Conservation (phyloP, 2,329 filamentous ascomycete species). For the Xylariaceae sp. region DNA sequence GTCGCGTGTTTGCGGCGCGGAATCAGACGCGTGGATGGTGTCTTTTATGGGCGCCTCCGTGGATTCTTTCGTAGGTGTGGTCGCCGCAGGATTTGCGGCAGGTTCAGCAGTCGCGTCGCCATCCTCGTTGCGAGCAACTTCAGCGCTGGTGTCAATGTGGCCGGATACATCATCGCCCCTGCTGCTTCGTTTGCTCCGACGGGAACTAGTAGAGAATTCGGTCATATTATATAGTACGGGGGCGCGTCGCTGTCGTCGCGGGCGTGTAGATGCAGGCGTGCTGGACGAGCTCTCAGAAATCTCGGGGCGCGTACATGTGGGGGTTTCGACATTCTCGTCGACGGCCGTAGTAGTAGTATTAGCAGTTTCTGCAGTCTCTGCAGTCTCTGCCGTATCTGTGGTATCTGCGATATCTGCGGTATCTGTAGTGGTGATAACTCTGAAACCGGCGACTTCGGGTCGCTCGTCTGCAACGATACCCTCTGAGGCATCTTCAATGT, state of each 20-base stretch:
- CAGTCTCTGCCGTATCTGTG: neutral
- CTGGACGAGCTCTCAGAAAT: constrained; percentile 20
- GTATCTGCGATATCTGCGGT: neutral
- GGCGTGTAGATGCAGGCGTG: constrained; percentile 38
- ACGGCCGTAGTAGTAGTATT: neutral
- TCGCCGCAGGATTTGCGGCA: constrained; percentile 4
- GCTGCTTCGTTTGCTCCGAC: constrained; percentile 51
- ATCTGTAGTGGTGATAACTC: constrained; percentile 23
- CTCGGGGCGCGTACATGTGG: constrained; percentile 5
- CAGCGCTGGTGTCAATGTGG: constrained; percentile 43
- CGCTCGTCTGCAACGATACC: constrained; percentile 22
- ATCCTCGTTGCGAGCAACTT: constrained; percentile 28
- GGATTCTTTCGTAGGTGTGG: constrained; percentile 22
- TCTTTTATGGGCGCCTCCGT: constrained; percentile 39
- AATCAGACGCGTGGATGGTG: constrained; percentile 42
- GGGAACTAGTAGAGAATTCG: constrained; percentile 55
- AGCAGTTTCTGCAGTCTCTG: neutral
- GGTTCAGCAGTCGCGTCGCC: constrained; percentile 24
- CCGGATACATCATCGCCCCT: constrained; percentile 45
- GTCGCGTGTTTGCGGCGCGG: constrained; percentile 39
- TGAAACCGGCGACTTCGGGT: constrained; percentile 25
- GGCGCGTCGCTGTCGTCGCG: constrained; percentile 50
- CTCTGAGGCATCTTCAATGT: constrained; percentile 31
- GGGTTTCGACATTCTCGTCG: constrained; percentile 6
- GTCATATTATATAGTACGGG: constrained; percentile 60